A percentile compares a stretch with the other conserved stretches of the same genome.
Conservation (phyloP, 768 basidiomycete genomes). For the Boletus rubropictus region DNA sequence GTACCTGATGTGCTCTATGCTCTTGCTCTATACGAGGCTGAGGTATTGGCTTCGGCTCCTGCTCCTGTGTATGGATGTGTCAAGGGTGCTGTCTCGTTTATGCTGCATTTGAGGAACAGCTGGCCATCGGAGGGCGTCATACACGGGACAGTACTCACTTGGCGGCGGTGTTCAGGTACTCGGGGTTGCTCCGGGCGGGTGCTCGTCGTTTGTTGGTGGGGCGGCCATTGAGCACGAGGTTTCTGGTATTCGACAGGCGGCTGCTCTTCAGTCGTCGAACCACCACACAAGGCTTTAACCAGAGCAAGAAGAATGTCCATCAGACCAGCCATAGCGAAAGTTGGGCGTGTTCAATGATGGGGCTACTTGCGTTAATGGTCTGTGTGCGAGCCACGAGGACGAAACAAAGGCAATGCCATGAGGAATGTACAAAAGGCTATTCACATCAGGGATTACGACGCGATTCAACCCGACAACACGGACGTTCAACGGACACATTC, state of each 20-base stretch:
- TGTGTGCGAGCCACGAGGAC: neutral
- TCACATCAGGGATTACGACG: conserved; percentile 4
- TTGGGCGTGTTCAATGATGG: neutral
- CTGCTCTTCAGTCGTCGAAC: conserved; percentile 12
- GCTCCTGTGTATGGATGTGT: conserved; percentile 12
- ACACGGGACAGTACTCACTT: conserved; percentile 12
- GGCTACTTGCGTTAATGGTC: neutral
- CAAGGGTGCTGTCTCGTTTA: conserved; percentile 2
- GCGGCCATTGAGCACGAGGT: conserved; percentile 9
- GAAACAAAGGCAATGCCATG: neutral
- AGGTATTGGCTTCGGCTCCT: conserved; percentile 11
- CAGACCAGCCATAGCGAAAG: conserved; percentile 17
- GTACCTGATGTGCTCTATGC: conserved; percentile 17
- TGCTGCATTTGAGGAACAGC: too few relatives aligned
- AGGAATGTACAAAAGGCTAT: conserved; percentile 10
- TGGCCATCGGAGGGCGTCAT: neutral
- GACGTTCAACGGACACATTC: conserved; percentile 20
- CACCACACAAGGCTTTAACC: conserved; percentile 22
- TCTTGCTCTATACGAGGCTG: conserved; percentile 16
- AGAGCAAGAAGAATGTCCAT: conserved; percentile 25
- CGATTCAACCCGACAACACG: conserved; percentile 24
- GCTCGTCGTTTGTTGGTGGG: neutral
- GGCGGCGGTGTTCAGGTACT: conserved; percentile 3
- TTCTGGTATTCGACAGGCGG: conserved; percentile 4
- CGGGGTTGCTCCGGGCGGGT: conserved; percentile 1